These are phyloP conservation scores for Kodamaea ohmeri DNA, from an alignment of 1,139 yeast species.

Conservation along the genomic window DNA sequence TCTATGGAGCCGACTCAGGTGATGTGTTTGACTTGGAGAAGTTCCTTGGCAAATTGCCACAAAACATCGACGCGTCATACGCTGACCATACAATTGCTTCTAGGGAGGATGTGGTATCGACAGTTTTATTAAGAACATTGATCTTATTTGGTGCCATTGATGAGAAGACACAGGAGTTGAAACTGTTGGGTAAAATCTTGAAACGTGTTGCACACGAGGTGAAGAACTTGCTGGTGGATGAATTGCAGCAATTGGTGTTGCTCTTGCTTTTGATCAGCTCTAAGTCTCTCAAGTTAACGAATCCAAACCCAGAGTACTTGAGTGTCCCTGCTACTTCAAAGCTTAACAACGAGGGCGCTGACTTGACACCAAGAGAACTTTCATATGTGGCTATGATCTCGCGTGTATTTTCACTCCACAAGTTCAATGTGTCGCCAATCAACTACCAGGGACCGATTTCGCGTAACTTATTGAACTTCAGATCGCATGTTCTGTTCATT, in stretches of 20 bases:
- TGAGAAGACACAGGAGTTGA: slow-evolving; percentile 38
- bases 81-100: slow-evolving; percentile 30
- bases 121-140: slow-evolving; percentile 58
- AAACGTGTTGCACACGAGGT: slow-evolving; percentile 29
- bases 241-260: slow-evolving; percentile 38
- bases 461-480: slow-evolving; percentile 58
- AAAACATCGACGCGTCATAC: slow-evolving; percentile 10
- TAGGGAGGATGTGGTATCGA: slow-evolving; percentile 55
- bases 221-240: slow-evolving; percentile 19
- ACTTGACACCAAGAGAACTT: slow-evolving; percentile 29
- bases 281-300: slow-evolving; percentile 30
- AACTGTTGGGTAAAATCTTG: slow-evolving; percentile 58
- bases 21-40: slow-evolving; percentile 34
- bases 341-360: slow-evolving; percentile 20
- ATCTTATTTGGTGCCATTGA: slow-evolving; percentile 56
- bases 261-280: slow-evolving; percentile 43
- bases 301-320: slow-evolving; percentile 30
- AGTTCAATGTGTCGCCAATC: slow-evolving; percentile 52
- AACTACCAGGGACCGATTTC: slow-evolving; percentile 72
- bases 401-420: slow-evolving; percentile 56
- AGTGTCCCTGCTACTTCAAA: slow-evolving; percentile 38
- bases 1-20: slow-evolving; percentile 14
- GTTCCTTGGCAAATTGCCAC: slow-evolving; percentile 30
- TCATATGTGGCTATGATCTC: slow-evolving; percentile 50
- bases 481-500: slow-evolving; percentile 62